Evolutionary conservation across 225 moss, liverwort and hornwort species (phyloP), one percentile per base, ranked within the genome.

Genomic region (Lunularia cruciata): DNA sequence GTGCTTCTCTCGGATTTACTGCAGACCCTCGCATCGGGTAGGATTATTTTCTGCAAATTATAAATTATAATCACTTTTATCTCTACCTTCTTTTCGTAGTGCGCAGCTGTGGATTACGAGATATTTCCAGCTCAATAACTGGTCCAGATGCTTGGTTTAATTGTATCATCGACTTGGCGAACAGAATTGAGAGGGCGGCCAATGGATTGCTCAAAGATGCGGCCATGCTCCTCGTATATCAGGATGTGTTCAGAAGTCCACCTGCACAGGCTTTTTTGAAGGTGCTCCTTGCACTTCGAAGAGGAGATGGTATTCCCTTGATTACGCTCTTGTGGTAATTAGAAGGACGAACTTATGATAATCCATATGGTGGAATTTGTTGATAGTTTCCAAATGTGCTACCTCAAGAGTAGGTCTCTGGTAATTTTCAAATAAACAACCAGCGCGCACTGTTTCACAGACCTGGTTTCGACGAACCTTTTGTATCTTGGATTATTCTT

Each of bases 131-230:
- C n/a, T n/a, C n/a, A n/a, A n/a, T n/a, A n/a, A n/a, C n/a, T n/a
- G n/a, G n/a, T n/a, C n/a, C n/a, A n/a, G n/a, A n/a, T 46, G 39
- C 13, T 64, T 18, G 46, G 26, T 55, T 59, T 36, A 15, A 6
- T 71, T 14, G 11, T 64, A 28, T 40, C 8, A 7, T 64, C 6
- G 30, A 64, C 0, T 54, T 71, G 70, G 27, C 18, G 33, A 52
- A 63, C 82, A 82, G 84, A 57, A 80, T 84, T 58, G 84, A 84
- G 68, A 77, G 80, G 68, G 79, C 84, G 42, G 84, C 84, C 36
- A 84, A 58, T 74, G 80, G 70, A 25, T 54, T 84, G 43, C 67
- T 84, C 23, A 84, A 80, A 59, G 84, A 84, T 58, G 84, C 84
- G 48, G 84, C 84, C 56, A 84, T 77, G 77, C 77, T 84, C 61